Percentiles rank a stretch among this genome's conserved stretches.
Conservation (phyloP, 1,284 basidiomycete species). For the Microbotryomycetes sp. region DNA sequence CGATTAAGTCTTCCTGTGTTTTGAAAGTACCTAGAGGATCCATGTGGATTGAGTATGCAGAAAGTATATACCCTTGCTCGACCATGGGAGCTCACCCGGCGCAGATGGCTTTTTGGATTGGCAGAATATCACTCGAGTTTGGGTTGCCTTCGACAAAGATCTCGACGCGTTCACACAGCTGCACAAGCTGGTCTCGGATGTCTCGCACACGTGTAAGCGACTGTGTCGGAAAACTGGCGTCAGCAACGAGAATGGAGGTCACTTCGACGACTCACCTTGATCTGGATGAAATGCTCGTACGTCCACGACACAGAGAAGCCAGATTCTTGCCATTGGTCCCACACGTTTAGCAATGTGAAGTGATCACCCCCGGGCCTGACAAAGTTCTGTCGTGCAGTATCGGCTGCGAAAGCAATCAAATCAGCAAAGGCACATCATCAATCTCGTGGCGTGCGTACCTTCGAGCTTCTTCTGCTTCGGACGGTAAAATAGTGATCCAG, state of each 20-base stretch:
- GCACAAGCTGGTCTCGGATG: constrained; percentile 87
- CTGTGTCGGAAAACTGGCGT: constrained; percentile 22
- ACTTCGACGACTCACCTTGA: constrained; percentile 50
- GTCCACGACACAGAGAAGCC: constrained; percentile 73
- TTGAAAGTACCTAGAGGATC: constrained; percentile 26
- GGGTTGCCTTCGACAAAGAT: constrained; percentile 79
- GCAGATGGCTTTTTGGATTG: constrained; percentile 89
- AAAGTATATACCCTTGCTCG: background rate
- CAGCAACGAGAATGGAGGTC: background rate
- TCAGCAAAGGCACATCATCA: constrained; percentile 45
- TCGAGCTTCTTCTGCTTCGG: constrained; percentile 70
- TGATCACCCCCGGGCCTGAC: constrained; percentile 93
- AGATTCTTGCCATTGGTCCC: constrained; percentile 97
- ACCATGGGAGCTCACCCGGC: constrained; percentile 80
- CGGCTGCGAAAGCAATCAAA: constrained; percentile 85
- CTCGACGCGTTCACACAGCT: constrained; percentile 92
- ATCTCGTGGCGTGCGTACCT: too few relatives aligned
- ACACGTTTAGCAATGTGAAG: constrained; percentile 93
- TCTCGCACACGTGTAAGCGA: constrained; percentile 87
- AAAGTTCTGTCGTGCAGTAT: constrained; percentile 94
- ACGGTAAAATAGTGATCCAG: constrained; percentile 86
- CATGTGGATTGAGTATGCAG: constrained; percentile 3
- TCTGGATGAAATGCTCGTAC: constrained; percentile 87
- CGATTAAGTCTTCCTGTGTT: constrained; percentile 38
- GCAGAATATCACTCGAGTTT: constrained; percentile 82